Percentiles rank a stretch among this genome's conserved stretches.
phyloP scores from a whole-genome alignment of 805 yeast genomes.

The Kodamaea sagamina region DNA sequence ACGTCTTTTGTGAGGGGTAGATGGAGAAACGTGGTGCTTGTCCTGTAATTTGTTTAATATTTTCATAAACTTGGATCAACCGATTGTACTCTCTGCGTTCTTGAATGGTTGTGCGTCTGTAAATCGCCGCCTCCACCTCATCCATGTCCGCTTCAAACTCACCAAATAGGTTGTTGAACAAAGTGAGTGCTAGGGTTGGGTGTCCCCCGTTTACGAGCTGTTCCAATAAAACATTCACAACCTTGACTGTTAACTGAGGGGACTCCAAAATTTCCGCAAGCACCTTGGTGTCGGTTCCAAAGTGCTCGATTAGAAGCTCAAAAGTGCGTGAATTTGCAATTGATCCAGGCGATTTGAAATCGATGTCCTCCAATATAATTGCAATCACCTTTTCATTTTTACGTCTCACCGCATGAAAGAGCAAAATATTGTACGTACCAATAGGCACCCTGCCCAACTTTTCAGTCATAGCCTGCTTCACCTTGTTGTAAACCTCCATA shows the following conservation, averaged over 20 bases:
- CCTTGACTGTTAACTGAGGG: conserved; percentile 1
- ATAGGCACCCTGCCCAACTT: conserved; percentile 13
- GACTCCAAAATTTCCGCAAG: not conserved
- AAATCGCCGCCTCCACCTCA: conserved; percentile 17
- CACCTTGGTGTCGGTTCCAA: not conserved
- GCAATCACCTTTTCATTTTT: conserved; percentile 21
- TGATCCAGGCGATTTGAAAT: not conserved
- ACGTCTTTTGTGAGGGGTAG: conserved; percentile 29
- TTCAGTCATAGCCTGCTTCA: conserved; percentile 17
- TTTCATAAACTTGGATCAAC: conserved; percentile 19
- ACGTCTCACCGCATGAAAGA: conserved; percentile 34
- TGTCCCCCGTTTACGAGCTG: conserved; percentile 16
- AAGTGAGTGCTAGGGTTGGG: conserved; percentile 10
- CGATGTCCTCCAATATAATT: conserved; percentile 20
- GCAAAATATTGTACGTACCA: conserved; percentile 27
- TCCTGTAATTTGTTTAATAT: conserved; percentile 17
- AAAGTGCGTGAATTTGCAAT: conserved; percentile 23
- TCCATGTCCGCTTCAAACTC: not conserved
- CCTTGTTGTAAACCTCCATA: conserved; percentile 21
- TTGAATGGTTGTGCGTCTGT: conserved; percentile 25
- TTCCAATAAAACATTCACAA: conserved; percentile 15
- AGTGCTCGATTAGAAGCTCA: conserved; percentile 19
- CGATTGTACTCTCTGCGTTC: conserved; percentile 22
- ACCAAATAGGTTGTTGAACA: conserved; percentile 13
- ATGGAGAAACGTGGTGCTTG: conserved; percentile 15